Evolutionary conservation across 768 basidiomycete species (phyloP), one percentile per base, ranked within the genome.

Genomic region (Rhizopogon vinicolor): DNA sequence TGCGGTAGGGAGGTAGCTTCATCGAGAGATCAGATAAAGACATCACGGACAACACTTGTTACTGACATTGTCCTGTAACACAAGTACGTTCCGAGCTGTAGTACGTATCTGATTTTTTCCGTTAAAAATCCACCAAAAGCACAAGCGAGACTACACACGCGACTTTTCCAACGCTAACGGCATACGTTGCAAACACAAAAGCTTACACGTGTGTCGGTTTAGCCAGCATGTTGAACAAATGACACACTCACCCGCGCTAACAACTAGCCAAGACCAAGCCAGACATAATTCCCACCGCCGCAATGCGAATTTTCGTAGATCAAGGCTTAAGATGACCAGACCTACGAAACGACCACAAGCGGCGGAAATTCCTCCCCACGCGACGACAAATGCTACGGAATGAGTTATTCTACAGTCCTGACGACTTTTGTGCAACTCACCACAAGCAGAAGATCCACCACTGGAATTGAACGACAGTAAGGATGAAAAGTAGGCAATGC

Each of bases 341-440:
- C 76, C 77, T n/a, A 75, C 60, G 16, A 78, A 65, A 9, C 73
- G 69, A 1, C 67, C 72, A 19, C 69, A 65, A 54, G 74, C 68
- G 3, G 69, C 63, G 3, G 76, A 66, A 64, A 78, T 72, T 22
- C 72, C 73, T n/a, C 74, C 71, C 78, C 74, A 78, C 3, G 77
- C 75, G 28, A 78, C 66, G 1, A 75, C 65, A 56, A 78, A 78
- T 7, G 75, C 78, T 79, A 53, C 3, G 51, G 16, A 45, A 31
- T 35, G 13, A 35, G 43, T 55, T 39, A 49, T 9, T 7, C 29
- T 9, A 42, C 37, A 28, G n/a, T 5, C 39, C 19, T 40, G 35
- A 31, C 13, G 19, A 41, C 19, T 12, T 25, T 18, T 22, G 12
- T 39, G 18, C 2, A 12, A 58, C 71, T 35, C 48, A 72, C 70